Evolutionary conservation across 352 stramenopile genomes (phyloP), one percentile per base, ranked within the genome.

Genomic region (Globisporangium echinulatum): DNA sequence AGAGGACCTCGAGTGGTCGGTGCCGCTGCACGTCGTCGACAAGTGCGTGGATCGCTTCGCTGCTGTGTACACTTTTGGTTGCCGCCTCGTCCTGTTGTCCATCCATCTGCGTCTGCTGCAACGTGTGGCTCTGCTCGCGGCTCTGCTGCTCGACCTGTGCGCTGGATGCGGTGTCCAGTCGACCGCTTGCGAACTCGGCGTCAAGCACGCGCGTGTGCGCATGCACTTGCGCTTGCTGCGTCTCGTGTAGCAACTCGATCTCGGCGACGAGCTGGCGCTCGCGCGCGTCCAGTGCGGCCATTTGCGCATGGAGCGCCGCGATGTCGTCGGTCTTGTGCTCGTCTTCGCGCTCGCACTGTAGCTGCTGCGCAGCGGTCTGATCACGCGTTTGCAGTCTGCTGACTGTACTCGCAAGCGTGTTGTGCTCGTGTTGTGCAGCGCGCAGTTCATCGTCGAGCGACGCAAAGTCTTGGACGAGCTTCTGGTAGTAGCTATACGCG

Each of bases 401-500:
- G n/a, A 65, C 17, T 67, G 64, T 48, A 55, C 63, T 48, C 46
- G 8, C n/a, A 0, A 50, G 46, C 15, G 46, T n/a, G 6, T 57
- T 25, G 7, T 63, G 57, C 4, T 48, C 50, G 5, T 13, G 33
- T 14, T 25, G 36, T 0, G 53, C 52, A 33, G 17, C 39, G 51
- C 79, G 62, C 36, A 88, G 61, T 17, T 82, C 75, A 4, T 67
- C 61, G 15, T 88, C 75, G 0, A 88, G 61, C 3, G 54, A 54
- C 49, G 79, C 62, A 40, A 76, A 84, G 42, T 84, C 74, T 9
- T 71, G 72, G 17, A 74, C 59, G 8, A 85, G 71, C 44, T 82
- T 82, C 54, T 79, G 74, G 54, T 85, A 86, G 55, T 85, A 68
- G 40, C 66, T 66, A 57, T 83, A 86, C 3, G 74, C 69, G 56